These are phyloP conservation scores for Phytopythium oedochilum DNA, from an alignment of 352 stramenopile genomes.

Conservation along the genomic window DNA sequence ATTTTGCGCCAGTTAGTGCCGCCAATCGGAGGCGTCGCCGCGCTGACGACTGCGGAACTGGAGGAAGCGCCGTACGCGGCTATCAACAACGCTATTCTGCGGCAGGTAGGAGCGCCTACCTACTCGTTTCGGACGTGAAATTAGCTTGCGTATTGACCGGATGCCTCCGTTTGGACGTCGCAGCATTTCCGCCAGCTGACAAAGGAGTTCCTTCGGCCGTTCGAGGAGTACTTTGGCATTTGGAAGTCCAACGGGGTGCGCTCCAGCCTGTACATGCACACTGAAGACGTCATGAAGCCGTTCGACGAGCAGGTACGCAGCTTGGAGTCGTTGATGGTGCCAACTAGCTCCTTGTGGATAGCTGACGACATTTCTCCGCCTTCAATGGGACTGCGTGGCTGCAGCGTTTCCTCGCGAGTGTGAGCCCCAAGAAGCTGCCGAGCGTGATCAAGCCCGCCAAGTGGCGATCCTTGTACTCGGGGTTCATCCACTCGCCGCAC, in stretches of 20 bases:
- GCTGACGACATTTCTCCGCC: slow-evolving; percentile 2
- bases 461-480: slow-evolving; percentile 66
- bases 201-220: slow-evolving; percentile 80
- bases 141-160: not conserved
- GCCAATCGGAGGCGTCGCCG: slow-evolving; percentile 37
- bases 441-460: slow-evolving; percentile 60
- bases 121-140: too few species aligned
- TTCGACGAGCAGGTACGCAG: slow-evolving; percentile 45
- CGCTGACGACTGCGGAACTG: slow-evolving; percentile 36
- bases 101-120: slow-evolving; percentile 43
- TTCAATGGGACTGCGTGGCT: not conserved
- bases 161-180: not conserved
- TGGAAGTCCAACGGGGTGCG: slow-evolving; percentile 54
- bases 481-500: slow-evolving; percentile 64
- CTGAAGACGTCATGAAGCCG: slow-evolving; percentile 69
- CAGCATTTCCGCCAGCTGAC: slow-evolving; percentile 86
- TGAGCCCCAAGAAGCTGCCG: slow-evolving; percentile 50
- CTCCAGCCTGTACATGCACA: slow-evolving; percentile 66
- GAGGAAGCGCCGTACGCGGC: slow-evolving; percentile 66
- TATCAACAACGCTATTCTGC: slow-evolving; percentile 85
- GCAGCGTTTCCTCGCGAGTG: slow-evolving; percentile 49
- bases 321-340: not conserved
- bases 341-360: too few species aligned
- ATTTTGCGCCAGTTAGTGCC: slow-evolving; percentile 67
- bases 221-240: slow-evolving; percentile 85